Evolutionary conservation across 192 early-diverging fungal species (phyloP).

Genomic region (Coemansia sp.): DNA sequence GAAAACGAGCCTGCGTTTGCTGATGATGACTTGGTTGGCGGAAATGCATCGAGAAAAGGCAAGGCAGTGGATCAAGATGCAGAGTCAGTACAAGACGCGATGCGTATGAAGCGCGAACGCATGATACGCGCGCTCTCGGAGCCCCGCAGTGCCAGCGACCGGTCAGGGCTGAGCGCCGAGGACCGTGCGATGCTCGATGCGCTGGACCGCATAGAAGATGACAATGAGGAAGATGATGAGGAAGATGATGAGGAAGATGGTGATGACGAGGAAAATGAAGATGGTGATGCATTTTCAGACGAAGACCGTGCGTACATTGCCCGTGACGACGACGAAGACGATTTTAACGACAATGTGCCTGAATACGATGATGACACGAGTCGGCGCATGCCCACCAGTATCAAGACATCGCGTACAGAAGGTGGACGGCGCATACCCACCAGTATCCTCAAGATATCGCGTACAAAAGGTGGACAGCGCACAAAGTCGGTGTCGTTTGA

Average conservation of each 20-base stretch:
- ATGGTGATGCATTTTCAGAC: conserved; percentile 35
- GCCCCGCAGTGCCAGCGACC: background rate
- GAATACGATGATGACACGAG: background rate
- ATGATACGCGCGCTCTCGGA: conserved; percentile 14
- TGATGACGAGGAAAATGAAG: conserved; percentile 5
- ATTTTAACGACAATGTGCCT: conserved; percentile 24
- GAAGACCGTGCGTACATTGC: conserved; percentile 39
- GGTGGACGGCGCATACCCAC: background rate
- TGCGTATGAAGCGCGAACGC: conserved; percentile 21
- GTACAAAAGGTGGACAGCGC: background rate
- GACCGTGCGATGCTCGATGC: conserved; percentile 32
- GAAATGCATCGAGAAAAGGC: too few relatives aligned
- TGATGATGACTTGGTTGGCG: background rate
- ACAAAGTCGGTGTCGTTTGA: conserved; percentile 34
- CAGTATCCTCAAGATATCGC: conserved; percentile 32
- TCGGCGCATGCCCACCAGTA: background rate
- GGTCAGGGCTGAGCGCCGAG: conserved; percentile 7
- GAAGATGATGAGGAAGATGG: conserved; percentile 18
- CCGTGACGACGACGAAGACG: conserved; percentile 51
- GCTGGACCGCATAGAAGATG: conserved; percentile 33
- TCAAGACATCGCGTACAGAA: conserved; percentile 13
- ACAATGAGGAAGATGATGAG: background rate
- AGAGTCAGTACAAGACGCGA: background rate
- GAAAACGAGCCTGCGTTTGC: conserved; percentile 5
- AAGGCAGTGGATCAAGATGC: background rate